Evolutionary conservation across 192 early-diverging fungal genomes (phyloP).

Genomic region (Rhizophagus sp.): DNA sequence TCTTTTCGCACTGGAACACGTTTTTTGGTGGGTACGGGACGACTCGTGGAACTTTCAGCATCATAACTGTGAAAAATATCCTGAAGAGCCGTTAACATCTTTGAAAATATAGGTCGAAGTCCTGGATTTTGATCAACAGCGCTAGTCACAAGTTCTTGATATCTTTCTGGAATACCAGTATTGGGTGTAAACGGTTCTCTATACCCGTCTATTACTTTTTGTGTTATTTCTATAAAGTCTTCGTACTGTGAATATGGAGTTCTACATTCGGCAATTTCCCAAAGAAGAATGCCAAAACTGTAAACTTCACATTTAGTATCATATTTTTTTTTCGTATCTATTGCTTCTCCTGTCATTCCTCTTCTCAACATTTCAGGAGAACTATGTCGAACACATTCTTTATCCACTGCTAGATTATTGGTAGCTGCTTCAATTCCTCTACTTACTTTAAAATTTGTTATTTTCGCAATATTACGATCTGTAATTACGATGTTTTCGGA

Average conservation of each 20-base stretch:
- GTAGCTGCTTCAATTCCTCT: too few relatives aligned
- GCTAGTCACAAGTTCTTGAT: background rate
- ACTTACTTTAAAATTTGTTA: too few relatives aligned
- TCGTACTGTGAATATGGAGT: background rate
- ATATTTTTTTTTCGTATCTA: background rate
- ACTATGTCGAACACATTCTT: background rate
- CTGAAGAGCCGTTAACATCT: background rate
- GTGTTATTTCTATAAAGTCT: background rate
- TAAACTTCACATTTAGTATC: background rate
- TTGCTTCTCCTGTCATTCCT: background rate
- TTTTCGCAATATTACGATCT: too few relatives aligned
- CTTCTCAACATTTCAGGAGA: background rate
- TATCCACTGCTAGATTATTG: too few relatives aligned
- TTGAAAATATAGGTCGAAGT: background rate
- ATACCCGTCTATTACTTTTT: background rate
- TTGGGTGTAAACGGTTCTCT: background rate
- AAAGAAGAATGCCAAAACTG: background rate
- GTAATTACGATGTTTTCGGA: too few relatives aligned
- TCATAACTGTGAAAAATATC: background rate
- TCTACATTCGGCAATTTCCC: background rate
- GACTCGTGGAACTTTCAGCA: background rate
- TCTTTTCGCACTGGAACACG: background rate
- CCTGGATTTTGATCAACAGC: background rate
- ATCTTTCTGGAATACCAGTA: background rate
- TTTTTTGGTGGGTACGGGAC: background rate